phyloP scores from a whole-genome alignment of 805 yeast species.

The Pichia thaimueangensis region DNA sequence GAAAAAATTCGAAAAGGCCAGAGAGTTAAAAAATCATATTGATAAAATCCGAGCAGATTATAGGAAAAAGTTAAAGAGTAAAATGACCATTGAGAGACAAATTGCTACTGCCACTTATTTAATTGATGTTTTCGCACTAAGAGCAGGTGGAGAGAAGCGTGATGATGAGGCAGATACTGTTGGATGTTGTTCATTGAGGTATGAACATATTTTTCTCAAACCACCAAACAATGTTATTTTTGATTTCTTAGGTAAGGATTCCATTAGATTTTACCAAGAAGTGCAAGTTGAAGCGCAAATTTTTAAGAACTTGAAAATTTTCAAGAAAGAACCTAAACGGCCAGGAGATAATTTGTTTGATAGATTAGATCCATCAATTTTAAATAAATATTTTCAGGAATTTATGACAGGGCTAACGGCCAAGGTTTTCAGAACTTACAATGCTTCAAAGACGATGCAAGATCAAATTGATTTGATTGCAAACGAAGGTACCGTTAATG shows the following conservation, averaged over 20 bases:
- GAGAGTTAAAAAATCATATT: conserved; percentile 71
- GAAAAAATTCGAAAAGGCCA: conserved; percentile 90
- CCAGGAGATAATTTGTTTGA: conserved; percentile 93
- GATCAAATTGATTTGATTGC: conserved; percentile 81
- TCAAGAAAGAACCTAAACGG: conserved; percentile 81
- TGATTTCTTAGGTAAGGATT: conserved; percentile 94
- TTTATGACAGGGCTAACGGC: conserved; percentile 94
- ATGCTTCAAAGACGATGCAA: conserved; percentile 96
- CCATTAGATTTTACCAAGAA: conserved; percentile 85
- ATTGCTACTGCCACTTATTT: conserved; percentile 90
- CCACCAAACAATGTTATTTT: conserved; percentile 84
- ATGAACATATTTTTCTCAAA: conserved; percentile 76
- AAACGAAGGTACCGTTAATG: conserved; percentile 83
- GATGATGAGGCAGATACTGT: conserved; percentile 98
- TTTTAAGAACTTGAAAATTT: conserved; percentile 78
- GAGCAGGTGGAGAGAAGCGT: conserved; percentile 97
- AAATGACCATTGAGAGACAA: conserved; percentile 79
- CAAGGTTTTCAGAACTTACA: conserved; percentile 94
- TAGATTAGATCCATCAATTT: conserved; percentile 72
- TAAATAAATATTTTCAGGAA: conserved; percentile 81
- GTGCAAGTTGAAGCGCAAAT: conserved; percentile 91
- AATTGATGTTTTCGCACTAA: conserved; percentile 85
- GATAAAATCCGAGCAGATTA: conserved; percentile 72
- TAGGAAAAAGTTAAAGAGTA: conserved; percentile 58
- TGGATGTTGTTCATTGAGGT: conserved; percentile 92